Percentiles rank a stretch among this genome's conserved stretches.
Evolutionary conservation across 2,329 filamentous ascomycete genomes (phyloP).

Genomic region (Diaporthe citriasiana): DNA sequence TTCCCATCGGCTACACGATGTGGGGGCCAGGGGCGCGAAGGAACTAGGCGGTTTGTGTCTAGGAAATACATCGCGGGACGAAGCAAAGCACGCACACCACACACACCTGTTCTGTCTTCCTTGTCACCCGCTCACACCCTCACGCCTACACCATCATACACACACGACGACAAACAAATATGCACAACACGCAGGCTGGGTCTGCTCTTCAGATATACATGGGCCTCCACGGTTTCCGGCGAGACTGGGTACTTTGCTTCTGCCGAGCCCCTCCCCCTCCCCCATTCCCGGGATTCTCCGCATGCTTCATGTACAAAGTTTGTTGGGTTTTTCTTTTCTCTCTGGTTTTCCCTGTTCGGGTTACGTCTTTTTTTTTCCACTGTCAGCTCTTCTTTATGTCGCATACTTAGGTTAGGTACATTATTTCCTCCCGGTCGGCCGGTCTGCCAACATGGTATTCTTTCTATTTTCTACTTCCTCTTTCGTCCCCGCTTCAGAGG

Average conservation of each 20-base stretch:
- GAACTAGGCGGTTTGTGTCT: constrained; percentile 25
- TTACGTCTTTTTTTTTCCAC: constrained; percentile 1
- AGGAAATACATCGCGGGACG: constrained; percentile 31
- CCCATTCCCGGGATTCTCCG: constrained; percentile 21
- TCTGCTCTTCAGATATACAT: constrained; percentile 34
- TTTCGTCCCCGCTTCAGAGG: constrained; percentile 17
- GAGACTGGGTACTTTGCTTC: constrained; percentile 20
- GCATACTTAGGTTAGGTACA: constrained; percentile 35
- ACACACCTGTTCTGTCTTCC: constrained; percentile 1
- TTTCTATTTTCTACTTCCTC: constrained; percentile 1
- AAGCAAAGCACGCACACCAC: constrained; percentile 26
- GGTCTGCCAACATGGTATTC: constrained; percentile 21
- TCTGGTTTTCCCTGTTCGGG: constrained; percentile 14
- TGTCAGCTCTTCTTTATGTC: constrained; percentile 23
- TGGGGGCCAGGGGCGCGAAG: constrained; percentile 28
- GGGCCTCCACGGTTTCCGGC: constrained; percentile 7
- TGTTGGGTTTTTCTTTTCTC: not conserved
- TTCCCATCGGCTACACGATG: not conserved
- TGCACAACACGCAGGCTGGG: constrained; percentile 32
- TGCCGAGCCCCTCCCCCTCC: not conserved
- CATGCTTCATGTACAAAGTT: constrained; percentile 40
- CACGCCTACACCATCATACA: not conserved
- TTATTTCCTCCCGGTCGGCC: constrained; percentile 31
- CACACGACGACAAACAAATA: constrained; percentile 19
- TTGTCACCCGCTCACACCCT: constrained; percentile 1